Base-by-base conservation (phyloP, 108 stramenopile genomes). In the Pseudonitzschia delicatissima region DNA sequence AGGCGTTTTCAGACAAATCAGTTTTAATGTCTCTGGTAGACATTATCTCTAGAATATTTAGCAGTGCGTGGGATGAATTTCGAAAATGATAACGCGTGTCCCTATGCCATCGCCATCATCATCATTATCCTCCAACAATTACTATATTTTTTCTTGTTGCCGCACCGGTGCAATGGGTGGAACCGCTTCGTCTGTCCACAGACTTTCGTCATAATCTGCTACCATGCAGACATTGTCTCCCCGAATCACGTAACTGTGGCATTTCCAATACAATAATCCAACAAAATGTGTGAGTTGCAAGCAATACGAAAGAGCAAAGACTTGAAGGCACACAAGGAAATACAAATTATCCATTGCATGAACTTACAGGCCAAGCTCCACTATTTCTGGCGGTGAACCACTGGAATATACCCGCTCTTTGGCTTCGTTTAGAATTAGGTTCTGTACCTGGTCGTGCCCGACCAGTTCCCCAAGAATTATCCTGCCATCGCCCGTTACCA, bases 361-460 rank as follows among this genome's bases (percentile, higher is more conserved):
- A n/a, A n/a, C n/a, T n/a, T 84, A 88, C 40, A 90, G 70, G 37
- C 92, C 92, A 67, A 93, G 75, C 20, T 84, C 82, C 20, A 90
- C 87, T 61, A 37, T 68, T 71, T 93, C 92, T 28, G 83, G 74
- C 9, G 76, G 72, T 13, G 71, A 49, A 28, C 87, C 87, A 12
- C 80, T 81, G 21, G 75, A 64, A 64, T 89, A 89, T 2, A 93
- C 80, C 34, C 79, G 74, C 69, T 93, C 89, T 31, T 83, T 73
- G 11, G 84, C 77, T 26, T 86, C 62, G 61, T 80, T 78, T 33
- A 93, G 52, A 40, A 93, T 87, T 5, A 93, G 66, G 63, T 93
- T 93, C 67, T 93, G 92, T 4, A 93, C 82, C 64, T 93, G 92
- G 64, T 93, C 92, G 69, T 89, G 79, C 17, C 92, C 92, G 7